Conservation (phyloP, 345 rosid genomes). For the Clarkia xantiana region DNA sequence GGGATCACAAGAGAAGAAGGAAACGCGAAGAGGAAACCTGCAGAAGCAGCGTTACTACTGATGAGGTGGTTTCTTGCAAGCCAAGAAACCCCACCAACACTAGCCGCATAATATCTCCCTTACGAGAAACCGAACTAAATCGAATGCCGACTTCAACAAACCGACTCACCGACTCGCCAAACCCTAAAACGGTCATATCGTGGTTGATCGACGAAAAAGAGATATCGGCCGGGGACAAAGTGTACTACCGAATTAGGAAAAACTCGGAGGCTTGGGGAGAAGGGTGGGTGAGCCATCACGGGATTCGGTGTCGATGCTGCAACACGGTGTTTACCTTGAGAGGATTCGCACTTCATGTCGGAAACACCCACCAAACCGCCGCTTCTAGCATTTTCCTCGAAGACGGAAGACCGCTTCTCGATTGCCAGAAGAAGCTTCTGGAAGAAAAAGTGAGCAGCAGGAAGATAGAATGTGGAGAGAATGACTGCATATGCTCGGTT, state of each 20-base stretch:
- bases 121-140: no score
- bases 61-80: no score
- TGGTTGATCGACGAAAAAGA: conserved; percentile 28
- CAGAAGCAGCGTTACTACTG: no score
- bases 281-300: conserved; percentile 29
- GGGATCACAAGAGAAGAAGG: no score
- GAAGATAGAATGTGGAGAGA: conserved; percentile 22
- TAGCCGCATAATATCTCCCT: no score
- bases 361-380: conserved; percentile 8
- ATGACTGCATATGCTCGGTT: conserved; percentile 47
- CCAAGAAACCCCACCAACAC: no score
- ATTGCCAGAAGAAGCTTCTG: conserved; percentile 25
- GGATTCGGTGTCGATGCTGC: conserved; percentile 29
- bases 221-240: conserved; percentile 16
- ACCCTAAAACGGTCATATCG: conserved; percentile 18
- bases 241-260: conserved; percentile 12
- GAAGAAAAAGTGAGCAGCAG: conserved; percentile 2
- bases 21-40: no score
- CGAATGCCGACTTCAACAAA: not conserved
- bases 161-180: not conserved
- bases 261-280: conserved; percentile 3
- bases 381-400: conserved; percentile 22
- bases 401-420: conserved; percentile 30
- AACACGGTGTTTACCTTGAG: conserved; percentile 11
- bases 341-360: conserved; percentile 14